Conservation (phyloP, 2,329 filamentous ascomycete species). For the Venturia aucupariae region DNA sequence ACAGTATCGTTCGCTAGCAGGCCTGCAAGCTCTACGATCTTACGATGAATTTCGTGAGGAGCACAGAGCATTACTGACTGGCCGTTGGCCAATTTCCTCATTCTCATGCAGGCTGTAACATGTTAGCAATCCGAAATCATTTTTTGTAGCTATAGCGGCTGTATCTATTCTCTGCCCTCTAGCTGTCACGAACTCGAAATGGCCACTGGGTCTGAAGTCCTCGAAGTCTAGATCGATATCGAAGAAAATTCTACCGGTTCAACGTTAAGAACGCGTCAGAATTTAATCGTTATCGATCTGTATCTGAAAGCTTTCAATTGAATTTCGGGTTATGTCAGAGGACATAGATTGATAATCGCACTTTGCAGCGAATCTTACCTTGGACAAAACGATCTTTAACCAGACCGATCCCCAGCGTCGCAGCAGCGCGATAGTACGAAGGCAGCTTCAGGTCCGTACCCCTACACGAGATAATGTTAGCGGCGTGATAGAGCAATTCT, state of each 20-base stretch:
- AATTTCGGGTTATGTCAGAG: too few relatives aligned
- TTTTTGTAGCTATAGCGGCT: too few relatives aligned
- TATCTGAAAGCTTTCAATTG: too few relatives aligned
- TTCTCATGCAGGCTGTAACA: constrained; percentile 54
- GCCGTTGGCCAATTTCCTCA: constrained; percentile 57
- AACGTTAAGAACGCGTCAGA: too few relatives aligned
- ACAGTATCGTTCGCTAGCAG: constrained; percentile 21
- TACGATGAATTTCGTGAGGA: constrained; percentile 46
- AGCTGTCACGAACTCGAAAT: too few relatives aligned
- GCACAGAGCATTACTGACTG: constrained; percentile 56
- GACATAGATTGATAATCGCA: neutral
- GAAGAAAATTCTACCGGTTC: too few relatives aligned
- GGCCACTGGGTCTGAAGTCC: neutral
- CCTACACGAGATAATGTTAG: neutral
- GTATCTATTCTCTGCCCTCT: too few relatives aligned
- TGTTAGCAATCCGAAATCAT: neutral
- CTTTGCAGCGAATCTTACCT: constrained; percentile 36
- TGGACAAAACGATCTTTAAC: constrained; percentile 63
- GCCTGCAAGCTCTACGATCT: constrained; percentile 1
- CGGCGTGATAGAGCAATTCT: too few relatives aligned
- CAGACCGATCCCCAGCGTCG: constrained; percentile 55
- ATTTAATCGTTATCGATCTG: neutral
- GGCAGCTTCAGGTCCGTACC: constrained; percentile 61
- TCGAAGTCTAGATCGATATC: neutral
- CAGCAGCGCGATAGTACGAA: constrained; percentile 48